phyloP scores from a whole-genome alignment of 805 yeast genomes.

The Starmerella davenportii region DNA sequence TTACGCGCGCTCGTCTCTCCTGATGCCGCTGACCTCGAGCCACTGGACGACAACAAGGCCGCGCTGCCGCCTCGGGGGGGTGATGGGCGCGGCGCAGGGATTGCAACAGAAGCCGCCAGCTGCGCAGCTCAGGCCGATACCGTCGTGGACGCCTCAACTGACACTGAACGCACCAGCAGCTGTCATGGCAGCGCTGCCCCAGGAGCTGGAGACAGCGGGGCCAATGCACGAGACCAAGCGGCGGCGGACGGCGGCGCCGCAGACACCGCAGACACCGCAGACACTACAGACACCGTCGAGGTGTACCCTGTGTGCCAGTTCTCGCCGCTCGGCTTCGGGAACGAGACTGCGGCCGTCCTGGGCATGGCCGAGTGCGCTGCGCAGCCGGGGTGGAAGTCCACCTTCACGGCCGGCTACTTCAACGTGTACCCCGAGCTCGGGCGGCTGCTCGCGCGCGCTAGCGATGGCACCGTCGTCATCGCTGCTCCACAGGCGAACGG shows the following conservation, averaged over 20 bases:
- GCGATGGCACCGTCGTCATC: slow-evolving; percentile 45
- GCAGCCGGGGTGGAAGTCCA: slow-evolving; percentile 32
- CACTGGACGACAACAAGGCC: background rate
- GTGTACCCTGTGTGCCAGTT: slow-evolving; percentile 87
- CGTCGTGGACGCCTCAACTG: background rate
- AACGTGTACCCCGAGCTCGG: slow-evolving; percentile 68
- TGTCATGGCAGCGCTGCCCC: background rate
- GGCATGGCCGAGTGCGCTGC: slow-evolving; percentile 2
- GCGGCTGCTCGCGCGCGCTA: slow-evolving; percentile 33
- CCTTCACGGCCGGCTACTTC: slow-evolving; percentile 92
- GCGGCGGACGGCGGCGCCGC: background rate
- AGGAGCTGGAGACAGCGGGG: no score
- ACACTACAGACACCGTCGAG: slow-evolving; percentile 34
- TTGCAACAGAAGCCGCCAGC: no score
- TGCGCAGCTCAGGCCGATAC: background rate
- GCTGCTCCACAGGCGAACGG: slow-evolving; percentile 94
- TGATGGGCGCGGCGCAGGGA: no score
- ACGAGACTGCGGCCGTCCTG: slow-evolving; percentile 58
- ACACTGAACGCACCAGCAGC: background rate
- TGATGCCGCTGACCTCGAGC: background rate
- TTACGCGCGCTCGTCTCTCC: background rate
- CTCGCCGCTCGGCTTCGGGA: slow-evolving; percentile 66
- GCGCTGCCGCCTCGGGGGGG: no score
- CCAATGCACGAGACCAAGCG: no score
- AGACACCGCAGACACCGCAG: background rate